Evolutionary conservation across 495 filamentous ascomycete species (phyloP).

Genomic region (Penicillium cosmopolitanum): DNA sequence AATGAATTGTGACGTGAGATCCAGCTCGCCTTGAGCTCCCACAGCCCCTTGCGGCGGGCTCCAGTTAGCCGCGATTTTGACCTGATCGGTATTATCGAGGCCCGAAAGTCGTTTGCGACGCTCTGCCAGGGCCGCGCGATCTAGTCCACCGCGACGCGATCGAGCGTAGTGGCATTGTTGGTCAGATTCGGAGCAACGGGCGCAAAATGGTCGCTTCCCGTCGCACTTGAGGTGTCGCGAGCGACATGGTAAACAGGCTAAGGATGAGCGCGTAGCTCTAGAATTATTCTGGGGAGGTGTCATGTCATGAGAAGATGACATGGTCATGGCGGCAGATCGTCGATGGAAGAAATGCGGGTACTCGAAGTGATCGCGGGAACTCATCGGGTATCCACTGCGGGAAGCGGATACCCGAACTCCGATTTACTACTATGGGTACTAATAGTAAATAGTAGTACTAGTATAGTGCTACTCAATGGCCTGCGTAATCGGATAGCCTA

Average conservation of each 20-base stretch:
- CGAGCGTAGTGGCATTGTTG: constrained; percentile 25
- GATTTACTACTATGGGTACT: too few relatives aligned
- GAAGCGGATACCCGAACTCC: not conserved
- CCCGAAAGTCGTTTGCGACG: constrained; percentile 25
- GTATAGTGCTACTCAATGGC: too few relatives aligned
- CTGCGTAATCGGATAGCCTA: not conserved
- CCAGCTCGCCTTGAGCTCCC: constrained; percentile 5
- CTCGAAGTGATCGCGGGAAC: not conserved
- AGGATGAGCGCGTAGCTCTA: constrained; percentile 22
- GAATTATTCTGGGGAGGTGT: constrained; percentile 11
- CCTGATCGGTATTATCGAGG: not conserved
- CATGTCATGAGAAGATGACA: constrained; percentile 1
- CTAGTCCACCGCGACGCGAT: constrained; percentile 26
- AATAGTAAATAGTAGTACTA: too few relatives aligned
- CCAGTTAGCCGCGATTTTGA: not conserved
- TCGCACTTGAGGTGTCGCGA: constrained; percentile 30
- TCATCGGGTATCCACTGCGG: not conserved
- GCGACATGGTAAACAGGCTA: constrained; percentile 30
- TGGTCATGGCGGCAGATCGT: not conserved
- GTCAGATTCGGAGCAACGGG: constrained; percentile 23
- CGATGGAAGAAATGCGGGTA: constrained; percentile 5
- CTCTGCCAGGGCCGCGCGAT: constrained; percentile 27
- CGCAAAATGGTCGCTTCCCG: constrained; percentile 21
- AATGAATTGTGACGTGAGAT: constrained; percentile 8
- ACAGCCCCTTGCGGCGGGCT: constrained; percentile 7